Conservation (phyloP, 192 early-diverging fungal genomes). For the Coemansia sp. region DNA sequence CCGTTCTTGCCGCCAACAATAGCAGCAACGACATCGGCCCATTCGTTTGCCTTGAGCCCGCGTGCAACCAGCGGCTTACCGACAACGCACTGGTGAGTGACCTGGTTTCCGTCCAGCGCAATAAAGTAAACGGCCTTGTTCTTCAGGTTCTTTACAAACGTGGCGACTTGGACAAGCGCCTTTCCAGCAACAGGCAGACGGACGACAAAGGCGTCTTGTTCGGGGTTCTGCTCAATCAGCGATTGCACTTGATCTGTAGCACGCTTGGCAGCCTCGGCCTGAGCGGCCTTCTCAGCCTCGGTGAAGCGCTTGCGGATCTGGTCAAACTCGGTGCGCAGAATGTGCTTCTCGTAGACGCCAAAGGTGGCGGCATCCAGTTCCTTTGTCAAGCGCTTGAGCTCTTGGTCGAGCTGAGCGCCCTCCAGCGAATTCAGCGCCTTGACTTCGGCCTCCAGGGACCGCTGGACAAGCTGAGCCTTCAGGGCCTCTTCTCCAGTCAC, state of each 20-base stretch:
- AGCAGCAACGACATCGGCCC: slow-evolving; percentile 82
- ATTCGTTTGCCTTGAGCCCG: slow-evolving; percentile 87
- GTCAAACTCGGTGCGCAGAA: slow-evolving; percentile 69
- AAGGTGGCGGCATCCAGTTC: slow-evolving; percentile 78
- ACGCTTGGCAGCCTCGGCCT: slow-evolving; percentile 81
- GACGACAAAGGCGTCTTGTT: slow-evolving; percentile 53
- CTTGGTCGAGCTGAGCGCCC: slow-evolving; percentile 67
- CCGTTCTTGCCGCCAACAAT: slow-evolving; percentile 90
- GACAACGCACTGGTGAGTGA: slow-evolving; percentile 82
- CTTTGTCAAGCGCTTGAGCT: slow-evolving; percentile 75
- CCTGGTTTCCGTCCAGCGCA: slow-evolving; percentile 71
- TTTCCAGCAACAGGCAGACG: slow-evolving; percentile 75
- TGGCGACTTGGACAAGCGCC: slow-evolving; percentile 78
- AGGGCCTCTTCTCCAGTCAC: slow-evolving; percentile 92
- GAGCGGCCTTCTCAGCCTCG: slow-evolving; percentile 86
- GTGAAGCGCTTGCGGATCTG: slow-evolving; percentile 79
- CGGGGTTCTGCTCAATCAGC: slow-evolving; percentile 66
- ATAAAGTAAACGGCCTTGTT: slow-evolving; percentile 86
- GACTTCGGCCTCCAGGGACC: slow-evolving; percentile 68
- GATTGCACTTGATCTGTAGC: slow-evolving; percentile 74
- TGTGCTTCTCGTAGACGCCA: slow-evolving; percentile 75
- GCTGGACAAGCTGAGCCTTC: slow-evolving; percentile 65
- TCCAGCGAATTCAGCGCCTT: slow-evolving; percentile 58
- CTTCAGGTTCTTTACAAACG: slow-evolving; percentile 74
- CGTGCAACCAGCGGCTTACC: slow-evolving; percentile 69